Conservation (phyloP, 352 stramenopile genomes). For the Phytophthora rubi region DNA sequence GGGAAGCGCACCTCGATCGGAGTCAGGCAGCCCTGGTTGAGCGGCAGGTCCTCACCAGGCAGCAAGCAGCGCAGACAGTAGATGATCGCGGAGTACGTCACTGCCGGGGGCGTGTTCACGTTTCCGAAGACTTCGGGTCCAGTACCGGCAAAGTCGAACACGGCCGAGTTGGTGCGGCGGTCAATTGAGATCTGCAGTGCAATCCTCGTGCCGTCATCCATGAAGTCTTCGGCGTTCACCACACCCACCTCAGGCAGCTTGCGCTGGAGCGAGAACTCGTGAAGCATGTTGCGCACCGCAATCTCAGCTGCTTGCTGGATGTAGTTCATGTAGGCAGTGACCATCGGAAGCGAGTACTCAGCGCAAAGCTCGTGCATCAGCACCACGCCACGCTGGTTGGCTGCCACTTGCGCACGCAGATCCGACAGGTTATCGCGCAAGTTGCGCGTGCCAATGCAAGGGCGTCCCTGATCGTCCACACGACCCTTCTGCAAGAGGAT, state of each 20-base stretch:
- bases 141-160: conserved; percentile 98
- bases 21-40: conserved; percentile 97
- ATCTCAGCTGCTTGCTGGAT: conserved; percentile 97
- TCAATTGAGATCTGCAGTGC: conserved; percentile 97
- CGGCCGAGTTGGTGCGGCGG: conserved; percentile 83
- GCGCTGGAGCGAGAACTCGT: conserved; percentile 89
- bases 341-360: conserved; percentile 95
- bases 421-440: conserved; percentile 98
- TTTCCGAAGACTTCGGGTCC: conserved; percentile 98
- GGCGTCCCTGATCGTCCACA: conserved; percentile 78
- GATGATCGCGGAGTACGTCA: conserved; percentile 99
- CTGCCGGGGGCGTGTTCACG: conserved; percentile 97
- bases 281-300: conserved; percentile 96
- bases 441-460: conserved; percentile 94
- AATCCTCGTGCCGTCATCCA: conserved; percentile 99
- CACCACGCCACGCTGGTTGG: conserved; percentile 96
- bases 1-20: conserved; percentile 98
- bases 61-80: conserved; percentile 98
- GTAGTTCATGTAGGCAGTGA: conserved; percentile 99
- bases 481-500: conserved; percentile 94
- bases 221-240: conserved; percentile 96
- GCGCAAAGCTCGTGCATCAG: conserved; percentile 95
- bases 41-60: conserved; percentile 92
- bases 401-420: conserved; percentile 97
- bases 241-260: conserved; percentile 83